Conservation (phyloP, 495 filamentous ascomycete species). For the Pyronema domesticum region DNA sequence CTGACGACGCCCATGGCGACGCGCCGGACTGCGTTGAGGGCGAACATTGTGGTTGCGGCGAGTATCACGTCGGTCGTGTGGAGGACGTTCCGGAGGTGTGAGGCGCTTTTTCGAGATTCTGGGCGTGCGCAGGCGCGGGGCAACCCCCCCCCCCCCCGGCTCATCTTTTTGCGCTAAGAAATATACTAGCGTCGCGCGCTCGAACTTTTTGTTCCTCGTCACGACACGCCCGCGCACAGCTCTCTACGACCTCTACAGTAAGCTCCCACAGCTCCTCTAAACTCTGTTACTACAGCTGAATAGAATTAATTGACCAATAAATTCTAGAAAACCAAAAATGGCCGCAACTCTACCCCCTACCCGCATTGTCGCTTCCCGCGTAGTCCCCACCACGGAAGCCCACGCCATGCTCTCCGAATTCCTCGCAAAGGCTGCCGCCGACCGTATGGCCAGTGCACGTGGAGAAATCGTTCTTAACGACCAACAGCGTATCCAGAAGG, state of each 20-base stretch:
- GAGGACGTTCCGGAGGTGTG: background rate
- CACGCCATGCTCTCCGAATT: conserved; percentile 14
- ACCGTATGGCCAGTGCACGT: conserved; percentile 5
- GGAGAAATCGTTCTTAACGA: conserved; percentile 16
- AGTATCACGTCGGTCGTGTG: no score
- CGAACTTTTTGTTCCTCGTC: no score
- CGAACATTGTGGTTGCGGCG: conserved; percentile 2
- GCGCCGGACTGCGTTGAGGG: background rate
- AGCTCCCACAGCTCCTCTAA: no score
- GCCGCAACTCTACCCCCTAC: conserved; percentile 8
- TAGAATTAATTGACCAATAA: no score
- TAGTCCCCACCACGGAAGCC: conserved; percentile 9
- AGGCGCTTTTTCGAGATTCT: background rate
- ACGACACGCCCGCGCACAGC: no score
- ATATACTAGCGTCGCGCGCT: no score
- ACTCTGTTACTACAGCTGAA: no score
- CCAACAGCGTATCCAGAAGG: conserved; percentile 18
- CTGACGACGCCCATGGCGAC: background rate
- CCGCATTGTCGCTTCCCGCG: conserved; percentile 9
- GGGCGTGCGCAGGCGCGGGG: background rate
- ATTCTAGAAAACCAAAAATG: background rate
- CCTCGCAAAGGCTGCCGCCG: conserved; percentile 8
- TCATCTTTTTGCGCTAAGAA: no score
- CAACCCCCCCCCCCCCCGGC: background rate
- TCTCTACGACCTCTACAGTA: no score